Conservation (phyloP, 352 stramenopile species). For the Globisporangium radiosum region DNA sequence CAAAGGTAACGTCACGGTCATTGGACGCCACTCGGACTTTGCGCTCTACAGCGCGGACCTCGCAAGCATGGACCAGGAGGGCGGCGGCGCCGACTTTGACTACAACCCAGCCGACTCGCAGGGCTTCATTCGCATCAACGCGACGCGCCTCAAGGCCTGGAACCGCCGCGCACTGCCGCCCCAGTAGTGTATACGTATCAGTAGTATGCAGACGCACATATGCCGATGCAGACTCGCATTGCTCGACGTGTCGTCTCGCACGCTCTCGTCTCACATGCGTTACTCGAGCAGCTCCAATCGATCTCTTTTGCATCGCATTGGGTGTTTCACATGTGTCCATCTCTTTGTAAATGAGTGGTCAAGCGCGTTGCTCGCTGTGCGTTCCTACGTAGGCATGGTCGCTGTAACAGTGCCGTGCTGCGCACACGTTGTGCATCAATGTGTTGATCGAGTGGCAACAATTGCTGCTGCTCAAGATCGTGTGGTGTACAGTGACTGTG, state of each 20-base stretch:
- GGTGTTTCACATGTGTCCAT: too few species aligned
- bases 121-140: constrained; percentile 99
- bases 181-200: constrained; percentile 23
- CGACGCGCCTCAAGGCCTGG: constrained; percentile 95
- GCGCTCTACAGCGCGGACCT: constrained; percentile 97
- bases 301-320: too few species aligned
- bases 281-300: too few species aligned
- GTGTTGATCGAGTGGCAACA: too few species aligned
- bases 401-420: too few species aligned
- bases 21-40: constrained; percentile 89
- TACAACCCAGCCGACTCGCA: constrained; percentile 97
- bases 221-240: neutral
- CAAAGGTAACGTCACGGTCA: constrained; percentile 96
- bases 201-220: neutral
- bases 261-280: too few species aligned
- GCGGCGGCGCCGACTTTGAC: constrained; percentile 92
- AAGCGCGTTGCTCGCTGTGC: too few species aligned
- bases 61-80: constrained; percentile 98
- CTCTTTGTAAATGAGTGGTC: too few species aligned
- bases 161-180: constrained; percentile 44
- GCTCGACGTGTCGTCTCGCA: too few species aligned
- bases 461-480: neutral
- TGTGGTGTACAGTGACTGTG: neutral
- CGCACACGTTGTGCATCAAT: too few species aligned
- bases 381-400: too few species aligned